Evolutionary conservation across 495 filamentous ascomycete genomes (phyloP).

Genomic region (Hyaloscypha variabilis): DNA sequence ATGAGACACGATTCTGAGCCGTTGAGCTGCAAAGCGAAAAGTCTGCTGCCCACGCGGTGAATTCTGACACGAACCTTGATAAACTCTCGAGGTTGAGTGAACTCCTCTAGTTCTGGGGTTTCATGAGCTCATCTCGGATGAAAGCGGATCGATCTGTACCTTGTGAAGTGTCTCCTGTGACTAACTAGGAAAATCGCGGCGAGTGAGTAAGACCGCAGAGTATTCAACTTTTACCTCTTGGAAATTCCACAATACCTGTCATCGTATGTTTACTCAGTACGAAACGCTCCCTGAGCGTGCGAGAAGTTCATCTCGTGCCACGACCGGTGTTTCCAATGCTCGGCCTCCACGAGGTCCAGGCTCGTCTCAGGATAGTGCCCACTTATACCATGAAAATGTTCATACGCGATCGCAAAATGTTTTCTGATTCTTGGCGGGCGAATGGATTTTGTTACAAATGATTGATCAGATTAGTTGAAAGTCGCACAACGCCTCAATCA

Average conservation of each 20-base stretch:
- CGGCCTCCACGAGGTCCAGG: not conserved
- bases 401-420: not conserved
- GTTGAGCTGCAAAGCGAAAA: not conserved
- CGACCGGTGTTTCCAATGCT: not conserved
- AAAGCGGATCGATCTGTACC: not conserved
- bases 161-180: not conserved
- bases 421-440: not conserved
- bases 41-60: not conserved
- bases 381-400: not conserved
- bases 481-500: slow-evolving; percentile 2
- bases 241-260: too few species aligned
- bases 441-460: not conserved
- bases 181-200: not conserved
- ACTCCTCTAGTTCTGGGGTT: not conserved
- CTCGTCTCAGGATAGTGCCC: not conserved
- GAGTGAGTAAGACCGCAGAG: not conserved
- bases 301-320: not conserved
- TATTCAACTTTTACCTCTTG: not conserved
- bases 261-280: too few species aligned
- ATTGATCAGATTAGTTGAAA: not conserved
- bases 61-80: not conserved
- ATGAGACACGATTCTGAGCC: slow-evolving; percentile 9
- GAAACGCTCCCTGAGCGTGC: too few species aligned
- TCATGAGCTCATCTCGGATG: not conserved
- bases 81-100: not conserved